A percentile compares a stretch with the other conserved stretches of the same genome.
Evolutionary conservation across 2,329 filamentous ascomycete species (phyloP).

Genomic region (Ophiostoma angusticollis): DNA sequence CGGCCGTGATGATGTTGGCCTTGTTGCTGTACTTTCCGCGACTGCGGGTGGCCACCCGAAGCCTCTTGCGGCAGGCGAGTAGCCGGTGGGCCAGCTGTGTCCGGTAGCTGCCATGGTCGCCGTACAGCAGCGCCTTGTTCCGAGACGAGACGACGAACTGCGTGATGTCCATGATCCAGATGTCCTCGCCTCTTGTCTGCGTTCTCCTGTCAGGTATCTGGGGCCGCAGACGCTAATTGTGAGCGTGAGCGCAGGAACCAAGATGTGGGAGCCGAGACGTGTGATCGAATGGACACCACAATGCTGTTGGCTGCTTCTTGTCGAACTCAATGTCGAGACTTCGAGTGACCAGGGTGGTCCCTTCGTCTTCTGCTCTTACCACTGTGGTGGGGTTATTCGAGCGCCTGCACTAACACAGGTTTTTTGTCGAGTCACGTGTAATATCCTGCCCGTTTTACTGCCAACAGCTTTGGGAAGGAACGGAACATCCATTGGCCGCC

Average conservation of each 20-base stretch:
- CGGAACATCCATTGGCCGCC: constrained; percentile 10
- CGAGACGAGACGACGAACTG: constrained; percentile 66
- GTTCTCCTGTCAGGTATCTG: background rate
- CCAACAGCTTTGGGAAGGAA: background rate
- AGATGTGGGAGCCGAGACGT: too few relatives aligned
- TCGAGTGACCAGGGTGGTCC: too few relatives aligned
- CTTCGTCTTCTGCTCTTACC: too few relatives aligned
- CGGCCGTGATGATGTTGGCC: constrained; percentile 56
- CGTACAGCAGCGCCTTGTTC: constrained; percentile 73
- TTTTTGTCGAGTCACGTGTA: too few relatives aligned
- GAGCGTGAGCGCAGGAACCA: too few relatives aligned
- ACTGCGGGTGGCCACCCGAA: constrained; percentile 72
- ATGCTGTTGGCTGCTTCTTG: too few relatives aligned
- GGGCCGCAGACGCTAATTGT: too few relatives aligned
- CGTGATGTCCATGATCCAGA: constrained; percentile 63
- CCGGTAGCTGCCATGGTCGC: constrained; percentile 80
- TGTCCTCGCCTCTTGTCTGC: background rate
- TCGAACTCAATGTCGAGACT: too few relatives aligned
- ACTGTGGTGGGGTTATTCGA: too few relatives aligned
- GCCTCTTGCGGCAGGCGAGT: constrained; percentile 70
- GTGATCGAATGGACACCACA: too few relatives aligned
- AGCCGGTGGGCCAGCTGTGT: constrained; percentile 67
- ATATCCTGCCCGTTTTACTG: too few relatives aligned
- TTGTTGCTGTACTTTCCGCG: constrained; percentile 65
- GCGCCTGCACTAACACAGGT: too few relatives aligned